Percentiles rank a stretch among this genome's conserved stretches.
Evolutionary conservation across 225 moss, liverwort and hornwort genomes (phyloP).

Genomic region (Polytrichum commune): DNA sequence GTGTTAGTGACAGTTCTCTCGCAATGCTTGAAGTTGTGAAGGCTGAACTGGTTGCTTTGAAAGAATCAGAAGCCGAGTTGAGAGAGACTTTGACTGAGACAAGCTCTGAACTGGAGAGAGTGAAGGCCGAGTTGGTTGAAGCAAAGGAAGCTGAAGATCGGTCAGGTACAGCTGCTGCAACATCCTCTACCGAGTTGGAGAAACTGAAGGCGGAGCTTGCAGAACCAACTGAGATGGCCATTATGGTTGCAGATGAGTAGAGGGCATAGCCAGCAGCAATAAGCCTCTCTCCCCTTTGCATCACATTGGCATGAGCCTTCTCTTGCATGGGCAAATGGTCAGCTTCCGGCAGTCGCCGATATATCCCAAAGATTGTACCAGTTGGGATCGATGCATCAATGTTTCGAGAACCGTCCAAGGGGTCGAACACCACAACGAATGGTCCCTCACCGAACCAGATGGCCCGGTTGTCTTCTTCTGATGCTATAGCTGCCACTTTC

Average conservation of each 20-base stretch:
- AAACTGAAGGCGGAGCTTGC: constrained; percentile 44
- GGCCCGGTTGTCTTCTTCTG: constrained; percentile 87
- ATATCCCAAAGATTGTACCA: constrained; percentile 94
- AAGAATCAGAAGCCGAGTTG: constrained; percentile 33
- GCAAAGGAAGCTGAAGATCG: constrained; percentile 47
- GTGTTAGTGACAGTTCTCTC: constrained; percentile 30
- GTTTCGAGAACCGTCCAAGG: constrained; percentile 95
- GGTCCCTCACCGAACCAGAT: constrained; percentile 78
- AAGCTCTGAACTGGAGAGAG: constrained; percentile 41
- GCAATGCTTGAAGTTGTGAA: constrained; percentile 27
- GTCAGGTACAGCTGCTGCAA: constrained; percentile 40
- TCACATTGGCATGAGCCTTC: constrained; percentile 66
- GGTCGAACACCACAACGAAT: constrained; percentile 87
- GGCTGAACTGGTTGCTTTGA: constrained; percentile 25
- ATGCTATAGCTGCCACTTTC: constrained; percentile 86
- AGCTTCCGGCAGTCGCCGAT: constrained; percentile 46
- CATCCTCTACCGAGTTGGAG: constrained; percentile 43
- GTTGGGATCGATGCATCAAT: constrained; percentile 97
- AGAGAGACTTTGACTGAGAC: constrained; percentile 26
- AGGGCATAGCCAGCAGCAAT: constrained; percentile 90
- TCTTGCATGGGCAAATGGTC: constrained; percentile 55
- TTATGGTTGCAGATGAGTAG: constrained; percentile 92
- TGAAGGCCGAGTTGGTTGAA: constrained; percentile 31
- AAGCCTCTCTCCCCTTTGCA: constrained; percentile 75
- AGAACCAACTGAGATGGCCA: constrained; percentile 71